Conservation (phyloP, 2,329 filamentous ascomycete species). For the Penicillium sp. region DNA sequence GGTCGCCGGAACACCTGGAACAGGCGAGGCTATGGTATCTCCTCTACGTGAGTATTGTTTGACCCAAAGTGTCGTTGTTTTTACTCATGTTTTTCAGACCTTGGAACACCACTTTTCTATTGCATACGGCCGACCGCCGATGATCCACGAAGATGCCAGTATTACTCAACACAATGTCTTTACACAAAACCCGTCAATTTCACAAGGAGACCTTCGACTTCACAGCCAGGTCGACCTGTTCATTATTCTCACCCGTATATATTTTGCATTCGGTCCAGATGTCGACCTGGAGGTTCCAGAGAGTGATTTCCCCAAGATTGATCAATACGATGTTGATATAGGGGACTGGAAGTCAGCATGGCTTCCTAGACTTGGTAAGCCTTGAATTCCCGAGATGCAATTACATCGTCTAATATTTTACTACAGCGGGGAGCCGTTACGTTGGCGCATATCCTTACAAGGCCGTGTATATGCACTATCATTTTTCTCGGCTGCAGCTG, state of each 20-base stretch:
- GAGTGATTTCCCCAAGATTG: constrained; percentile 40
- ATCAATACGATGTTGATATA: constrained; percentile 40
- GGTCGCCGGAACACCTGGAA: constrained; percentile 37
- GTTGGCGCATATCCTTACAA: constrained; percentile 51
- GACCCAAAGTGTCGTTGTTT: neutral
- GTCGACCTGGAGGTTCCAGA: constrained; percentile 43
- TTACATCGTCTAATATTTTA: neutral
- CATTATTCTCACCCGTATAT: constrained; percentile 45
- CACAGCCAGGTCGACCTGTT: constrained; percentile 46
- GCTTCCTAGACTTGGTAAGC: constrained; percentile 36
- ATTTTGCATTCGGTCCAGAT: constrained; percentile 45
- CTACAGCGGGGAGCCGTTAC: constrained; percentile 45
- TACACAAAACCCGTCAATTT: constrained; percentile 27
- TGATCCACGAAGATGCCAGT: constrained; percentile 41
- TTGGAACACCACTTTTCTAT: constrained; percentile 47
- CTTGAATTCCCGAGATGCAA: neutral
- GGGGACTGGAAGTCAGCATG: constrained; percentile 39
- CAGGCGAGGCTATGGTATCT: constrained; percentile 42
- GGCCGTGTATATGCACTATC: constrained; percentile 50
- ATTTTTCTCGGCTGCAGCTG: constrained; percentile 52
- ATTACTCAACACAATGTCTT: constrained; percentile 39
- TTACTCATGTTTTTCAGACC: constrained; percentile 28
- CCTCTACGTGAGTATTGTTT: constrained; percentile 37
- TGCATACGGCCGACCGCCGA: constrained; percentile 44
- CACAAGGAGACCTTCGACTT: constrained; percentile 37